Evolutionary conservation across 2,329 filamentous ascomycete species (phyloP).

Genomic region (Exophiala aquamarina): DNA sequence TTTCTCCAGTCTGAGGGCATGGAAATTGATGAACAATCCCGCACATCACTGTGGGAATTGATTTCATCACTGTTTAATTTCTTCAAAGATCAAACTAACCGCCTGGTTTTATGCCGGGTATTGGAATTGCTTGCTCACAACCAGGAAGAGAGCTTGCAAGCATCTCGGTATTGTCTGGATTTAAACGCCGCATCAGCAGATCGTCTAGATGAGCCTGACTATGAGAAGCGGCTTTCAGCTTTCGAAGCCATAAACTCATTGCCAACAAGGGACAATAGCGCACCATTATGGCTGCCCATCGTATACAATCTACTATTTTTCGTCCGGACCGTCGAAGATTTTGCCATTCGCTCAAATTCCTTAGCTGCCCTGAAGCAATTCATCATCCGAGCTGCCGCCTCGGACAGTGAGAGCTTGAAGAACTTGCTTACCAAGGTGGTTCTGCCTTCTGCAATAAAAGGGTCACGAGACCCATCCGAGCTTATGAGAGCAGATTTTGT

Average conservation of each 20-base stretch:
- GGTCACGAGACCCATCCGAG: constrained; percentile 76
- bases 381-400: constrained; percentile 60
- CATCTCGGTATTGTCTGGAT: constrained; percentile 66
- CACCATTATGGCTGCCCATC: constrained; percentile 73
- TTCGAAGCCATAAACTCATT: constrained; percentile 71
- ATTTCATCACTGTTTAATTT: constrained; percentile 83
- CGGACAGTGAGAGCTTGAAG: constrained; percentile 48
- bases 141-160: constrained; percentile 63
- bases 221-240: constrained; percentile 74
- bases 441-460: constrained; percentile 73
- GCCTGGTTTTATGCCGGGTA: constrained; percentile 71
- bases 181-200: constrained; percentile 76
- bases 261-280: constrained; percentile 63
- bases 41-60: constrained; percentile 68
- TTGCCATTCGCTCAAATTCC: constrained; percentile 80
- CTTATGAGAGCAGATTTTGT: constrained; percentile 81
- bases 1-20: constrained; percentile 11
- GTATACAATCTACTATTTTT: constrained; percentile 88
- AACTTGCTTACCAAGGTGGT: constrained; percentile 64
- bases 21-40: constrained; percentile 54
- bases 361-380: constrained; percentile 78
- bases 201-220: constrained; percentile 82
- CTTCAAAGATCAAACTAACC: constrained; percentile 78
- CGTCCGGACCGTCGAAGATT: constrained; percentile 81
- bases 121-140: constrained; percentile 68